phyloP scores from a whole-genome alignment of 257 asterid genomes.

The Asclepias syriaca region DNA sequence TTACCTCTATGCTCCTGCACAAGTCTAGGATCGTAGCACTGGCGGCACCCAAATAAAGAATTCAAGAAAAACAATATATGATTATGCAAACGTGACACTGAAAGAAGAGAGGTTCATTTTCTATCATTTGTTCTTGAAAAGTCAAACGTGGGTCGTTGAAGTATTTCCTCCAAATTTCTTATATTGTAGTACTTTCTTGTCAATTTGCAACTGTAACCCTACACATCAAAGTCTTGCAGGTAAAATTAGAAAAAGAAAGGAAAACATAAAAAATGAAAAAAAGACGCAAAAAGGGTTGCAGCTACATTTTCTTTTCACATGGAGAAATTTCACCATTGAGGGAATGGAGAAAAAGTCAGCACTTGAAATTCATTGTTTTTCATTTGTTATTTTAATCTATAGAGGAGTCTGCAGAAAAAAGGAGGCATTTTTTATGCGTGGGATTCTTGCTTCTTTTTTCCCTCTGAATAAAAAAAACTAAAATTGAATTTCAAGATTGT shows the following conservation, averaged over 20 bases:
- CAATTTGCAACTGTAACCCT: conserved; percentile 3
- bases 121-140: not conserved
- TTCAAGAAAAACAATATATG: conserved; percentile 5
- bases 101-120: not conserved
- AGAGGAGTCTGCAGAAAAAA: not conserved
- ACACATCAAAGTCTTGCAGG: not conserved
- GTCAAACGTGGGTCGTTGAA: conserved; percentile 7
- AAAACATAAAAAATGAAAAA: not conserved
- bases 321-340: not conserved
- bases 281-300: not conserved
- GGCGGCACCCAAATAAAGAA: not conserved
- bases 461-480: not conserved
- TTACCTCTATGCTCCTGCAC: not conserved
- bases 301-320: not conserved
- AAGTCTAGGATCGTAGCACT: not conserved
- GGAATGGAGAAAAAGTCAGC: not conserved
- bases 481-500: not conserved
- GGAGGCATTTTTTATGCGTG: not conserved
- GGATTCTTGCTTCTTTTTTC: not conserved
- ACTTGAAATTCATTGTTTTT: not conserved
- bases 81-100: not conserved
- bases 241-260: not conserved
- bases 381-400: not conserved
- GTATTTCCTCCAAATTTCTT: not conserved
- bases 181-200: not conserved